Percentiles rank a stretch among this genome's conserved stretches.
These are phyloP conservation scores for Skeletonema grethae DNA, from an alignment of 108 stramenopile genomes.

Conservation along the genomic window DNA sequence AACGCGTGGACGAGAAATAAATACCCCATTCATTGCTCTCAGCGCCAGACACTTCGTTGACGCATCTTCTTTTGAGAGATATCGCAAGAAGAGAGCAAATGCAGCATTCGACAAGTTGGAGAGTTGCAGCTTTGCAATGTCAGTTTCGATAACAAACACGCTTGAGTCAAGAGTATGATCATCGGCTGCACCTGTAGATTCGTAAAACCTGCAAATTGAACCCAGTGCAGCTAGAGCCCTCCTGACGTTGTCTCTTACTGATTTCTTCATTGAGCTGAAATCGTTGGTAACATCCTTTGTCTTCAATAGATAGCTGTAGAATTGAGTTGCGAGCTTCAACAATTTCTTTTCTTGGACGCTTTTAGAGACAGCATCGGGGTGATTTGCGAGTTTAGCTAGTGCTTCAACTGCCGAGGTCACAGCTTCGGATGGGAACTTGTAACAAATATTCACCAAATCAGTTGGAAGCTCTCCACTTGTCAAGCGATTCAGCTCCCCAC, in stretches of 20 bases:
- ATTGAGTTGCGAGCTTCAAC: constrained; percentile 62
- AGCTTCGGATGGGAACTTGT: constrained; percentile 68
- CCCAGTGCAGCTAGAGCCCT: constrained; percentile 79
- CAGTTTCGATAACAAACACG: constrained; percentile 18
- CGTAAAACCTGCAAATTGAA: constrained; percentile 63
- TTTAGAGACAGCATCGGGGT: constrained; percentile 40
- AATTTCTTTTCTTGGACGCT: constrained; percentile 53
- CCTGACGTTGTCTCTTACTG: constrained; percentile 54
- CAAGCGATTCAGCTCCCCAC: constrained; percentile 51
- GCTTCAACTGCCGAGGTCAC: constrained; percentile 67
- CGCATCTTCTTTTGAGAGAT: constrained; percentile 62
- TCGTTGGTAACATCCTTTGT: constrained; percentile 49
- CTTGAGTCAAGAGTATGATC: constrained; percentile 40
- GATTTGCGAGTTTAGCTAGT: constrained; percentile 62
- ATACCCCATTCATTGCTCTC: constrained; percentile 73
- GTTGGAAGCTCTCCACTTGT: constrained; percentile 51
- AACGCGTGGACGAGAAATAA: constrained; percentile 76
- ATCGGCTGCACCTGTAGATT: constrained; percentile 30
- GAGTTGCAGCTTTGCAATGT: constrained; percentile 23
- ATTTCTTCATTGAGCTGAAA: constrained; percentile 38
- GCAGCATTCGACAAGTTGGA: constrained; percentile 50
- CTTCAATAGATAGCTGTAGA: constrained; percentile 75
- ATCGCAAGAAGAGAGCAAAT: constrained; percentile 62
- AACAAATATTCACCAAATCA: constrained; percentile 72
- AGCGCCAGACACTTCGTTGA: constrained; percentile 74